phyloP scores from a whole-genome alignment of 2,329 filamentous ascomycete species.

The Xylariaceae sp. region DNA sequence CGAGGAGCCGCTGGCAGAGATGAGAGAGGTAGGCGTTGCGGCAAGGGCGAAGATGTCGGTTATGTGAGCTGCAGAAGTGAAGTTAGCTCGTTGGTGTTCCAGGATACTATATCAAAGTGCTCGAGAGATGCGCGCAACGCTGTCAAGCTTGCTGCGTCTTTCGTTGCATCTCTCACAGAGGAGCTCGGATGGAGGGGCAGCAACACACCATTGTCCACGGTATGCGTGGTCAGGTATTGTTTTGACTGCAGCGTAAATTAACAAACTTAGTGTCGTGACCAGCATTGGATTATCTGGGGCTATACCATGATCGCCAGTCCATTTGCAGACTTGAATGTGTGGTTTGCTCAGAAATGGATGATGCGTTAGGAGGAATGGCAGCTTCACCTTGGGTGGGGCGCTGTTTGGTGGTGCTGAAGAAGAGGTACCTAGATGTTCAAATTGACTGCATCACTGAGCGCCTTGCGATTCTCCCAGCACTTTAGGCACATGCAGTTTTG shows the following conservation, averaged over 20 bases:
- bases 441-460: too few species aligned
- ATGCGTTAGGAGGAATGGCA: conserved; percentile 23
- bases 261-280: too few species aligned
- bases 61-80: conserved; percentile 62
- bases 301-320: conserved; percentile 42
- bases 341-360: conserved; percentile 16
- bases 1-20: conserved; percentile 84
- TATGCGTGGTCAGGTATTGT: conserved; percentile 94
- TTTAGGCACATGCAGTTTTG: too few species aligned
- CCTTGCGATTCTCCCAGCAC: too few species aligned
- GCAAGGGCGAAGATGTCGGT: conserved; percentile 84
- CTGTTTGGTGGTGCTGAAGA: background rate
- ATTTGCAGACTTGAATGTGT: conserved; percentile 25
- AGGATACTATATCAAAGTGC: conserved; percentile 16
- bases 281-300: background rate
- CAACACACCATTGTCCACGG: conserved; percentile 73
- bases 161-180: background rate
- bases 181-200: background rate
- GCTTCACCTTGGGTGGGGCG: conserved; percentile 27
- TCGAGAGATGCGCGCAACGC: background rate
- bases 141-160: background rate
- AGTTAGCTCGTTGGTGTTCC: conserved; percentile 23
- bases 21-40: conserved; percentile 67
- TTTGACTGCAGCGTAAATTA: conserved; percentile 73
- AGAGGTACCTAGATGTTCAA: background rate